A percentile compares a stretch with the other conserved stretches of the same genome.
phyloP scores from a whole-genome alignment of 805 yeast genomes.

The Ogataea nakhonphanomensis region DNA sequence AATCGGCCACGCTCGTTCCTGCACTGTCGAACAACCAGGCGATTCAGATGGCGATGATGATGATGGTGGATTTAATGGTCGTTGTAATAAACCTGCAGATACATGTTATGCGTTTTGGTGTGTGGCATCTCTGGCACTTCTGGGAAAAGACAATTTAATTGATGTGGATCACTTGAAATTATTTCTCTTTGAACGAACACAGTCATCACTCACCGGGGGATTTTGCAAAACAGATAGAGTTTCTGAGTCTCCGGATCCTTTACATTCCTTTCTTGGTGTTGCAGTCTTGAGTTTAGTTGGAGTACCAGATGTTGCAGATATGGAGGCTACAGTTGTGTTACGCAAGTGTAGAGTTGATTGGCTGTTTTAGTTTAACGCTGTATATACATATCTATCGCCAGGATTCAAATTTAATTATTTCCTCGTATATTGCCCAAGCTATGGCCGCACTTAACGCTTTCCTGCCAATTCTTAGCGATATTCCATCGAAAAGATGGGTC shows the following conservation, averaged over 20 bases:
- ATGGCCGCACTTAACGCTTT: constrained; percentile 92
- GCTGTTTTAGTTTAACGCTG: not conserved
- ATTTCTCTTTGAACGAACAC: constrained; percentile 55
- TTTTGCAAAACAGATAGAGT: constrained; percentile 60
- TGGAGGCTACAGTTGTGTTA: constrained; percentile 26
- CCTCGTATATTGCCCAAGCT: constrained; percentile 97
- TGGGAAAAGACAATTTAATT: constrained; percentile 33
- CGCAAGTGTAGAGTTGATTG: constrained; percentile 2
- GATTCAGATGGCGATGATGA: constrained; percentile 40
- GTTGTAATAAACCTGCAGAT: constrained; percentile 80
- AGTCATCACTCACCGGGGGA: constrained; percentile 68
- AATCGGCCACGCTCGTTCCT: constrained; percentile 35
- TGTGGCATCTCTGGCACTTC: constrained; percentile 50
- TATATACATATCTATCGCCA: constrained; percentile 2
- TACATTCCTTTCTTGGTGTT: constrained; percentile 61
- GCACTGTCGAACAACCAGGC: constrained; percentile 31
- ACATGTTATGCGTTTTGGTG: constrained; percentile 91
- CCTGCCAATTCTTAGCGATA: constrained; percentile 73
- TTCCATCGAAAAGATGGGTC: constrained; percentile 71
- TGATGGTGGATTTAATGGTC: constrained; percentile 80
- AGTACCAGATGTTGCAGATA: constrained; percentile 4
- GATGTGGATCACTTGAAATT: constrained; percentile 34
- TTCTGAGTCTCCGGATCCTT: constrained; percentile 60
- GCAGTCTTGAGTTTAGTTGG: constrained; percentile 46
- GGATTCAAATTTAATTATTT: constrained; percentile 50